A percentile compares a stretch with the other conserved stretches of the same genome.
These are phyloP conservation scores for Rhododendron simsii DNA, from an alignment of 148 eudicot genomes.

Conservation along the genomic window DNA sequence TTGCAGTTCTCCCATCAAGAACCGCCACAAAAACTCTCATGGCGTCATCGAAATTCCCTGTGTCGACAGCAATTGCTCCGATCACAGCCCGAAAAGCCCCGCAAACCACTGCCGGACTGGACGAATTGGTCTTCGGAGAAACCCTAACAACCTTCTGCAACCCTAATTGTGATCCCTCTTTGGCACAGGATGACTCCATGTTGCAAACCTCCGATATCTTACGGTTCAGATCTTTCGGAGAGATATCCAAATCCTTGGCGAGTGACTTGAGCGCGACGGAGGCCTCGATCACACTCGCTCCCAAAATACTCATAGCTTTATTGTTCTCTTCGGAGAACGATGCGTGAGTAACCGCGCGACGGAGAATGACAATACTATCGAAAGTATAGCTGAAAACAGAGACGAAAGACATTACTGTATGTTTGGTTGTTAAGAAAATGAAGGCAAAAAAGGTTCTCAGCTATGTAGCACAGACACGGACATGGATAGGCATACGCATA, in stretches of 20 bases:
- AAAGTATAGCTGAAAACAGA: too few relatives aligned
- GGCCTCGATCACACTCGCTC: constrained; percentile 57
- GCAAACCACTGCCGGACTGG: constrained; percentile 67
- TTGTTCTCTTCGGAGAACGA: constrained; percentile 86
- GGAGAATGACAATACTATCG: too few relatives aligned
- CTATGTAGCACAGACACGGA: too few relatives aligned
- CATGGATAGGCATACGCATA: too few relatives aligned
- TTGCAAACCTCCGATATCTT: constrained; percentile 45
- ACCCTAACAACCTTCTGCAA: constrained; percentile 67
- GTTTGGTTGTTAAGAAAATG: too few relatives aligned
- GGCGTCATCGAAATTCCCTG: constrained; percentile 40
- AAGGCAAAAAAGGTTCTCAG: too few relatives aligned
- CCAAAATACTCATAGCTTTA: constrained; percentile 67
- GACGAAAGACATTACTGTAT: too few relatives aligned
- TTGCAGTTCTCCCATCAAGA: constrained; percentile 21
- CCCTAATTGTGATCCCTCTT: constrained; percentile 51
- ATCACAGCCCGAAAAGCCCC: constrained; percentile 73
- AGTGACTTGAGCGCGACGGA: constrained; percentile 41
- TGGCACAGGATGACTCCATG: constrained; percentile 61
- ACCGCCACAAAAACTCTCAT: constrained; percentile 40
- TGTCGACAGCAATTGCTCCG: constrained; percentile 64
- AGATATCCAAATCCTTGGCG: constrained; percentile 41
- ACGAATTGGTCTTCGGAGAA: constrained; percentile 55
- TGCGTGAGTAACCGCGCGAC: constrained; percentile 11
- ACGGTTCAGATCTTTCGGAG: constrained; percentile 54